Base-by-base conservation (phyloP, 2,329 filamentous ascomycete species). In the Leptographium lundbergii region DNA sequence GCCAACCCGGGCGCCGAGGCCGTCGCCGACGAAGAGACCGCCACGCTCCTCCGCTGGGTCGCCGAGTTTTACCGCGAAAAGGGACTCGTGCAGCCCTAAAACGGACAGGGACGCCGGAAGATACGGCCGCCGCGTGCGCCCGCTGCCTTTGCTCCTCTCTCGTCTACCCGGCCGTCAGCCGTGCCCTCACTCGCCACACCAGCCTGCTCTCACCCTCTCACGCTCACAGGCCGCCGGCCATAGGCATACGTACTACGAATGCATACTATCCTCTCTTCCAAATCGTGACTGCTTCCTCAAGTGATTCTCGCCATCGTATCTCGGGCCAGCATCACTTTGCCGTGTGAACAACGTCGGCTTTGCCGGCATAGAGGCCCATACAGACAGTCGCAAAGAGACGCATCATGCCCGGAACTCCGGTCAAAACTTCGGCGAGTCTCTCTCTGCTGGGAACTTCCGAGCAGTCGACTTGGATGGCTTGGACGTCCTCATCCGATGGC, bases 21-120 rank as follows among this genome's bases (percentile, higher is more conserved):
- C 39, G 72, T 82, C 1, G 77, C 79, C 42, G 74, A 81, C 61
- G 73, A 72, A 9, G 73, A 78, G 66, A 70, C 81, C 6, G 71
- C 67, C 10, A 74, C 79, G 67, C 75, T 85, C 62, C 73, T 72
- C 59, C 66, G 65, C 34, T 85, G 81, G 81, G 75, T 83, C 3
- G 70, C 68, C 2, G 78, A 82, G 67, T 84, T 70, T 55, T 74
- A 75, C 57, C 60, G 62, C 6, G 60, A 66, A 57, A 69, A 71
- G 66, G 66, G 61, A 4, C 25, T 56, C 39, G 39, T 27, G 39
- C 39, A 56, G 39, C 39, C 42, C 7, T 55, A 22, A 54, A n/a
- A 34, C 32, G 32, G 9, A 34, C 32, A 29, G 27, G 7, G 27
- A 29, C 32, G 32, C 32, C 39, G 14, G 6, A 42, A 42, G 39